Evolutionary conservation across 2,329 filamentous ascomycete species (phyloP), one percentile per base, ranked within the genome.

Genomic region (Fusarium sp.): DNA sequence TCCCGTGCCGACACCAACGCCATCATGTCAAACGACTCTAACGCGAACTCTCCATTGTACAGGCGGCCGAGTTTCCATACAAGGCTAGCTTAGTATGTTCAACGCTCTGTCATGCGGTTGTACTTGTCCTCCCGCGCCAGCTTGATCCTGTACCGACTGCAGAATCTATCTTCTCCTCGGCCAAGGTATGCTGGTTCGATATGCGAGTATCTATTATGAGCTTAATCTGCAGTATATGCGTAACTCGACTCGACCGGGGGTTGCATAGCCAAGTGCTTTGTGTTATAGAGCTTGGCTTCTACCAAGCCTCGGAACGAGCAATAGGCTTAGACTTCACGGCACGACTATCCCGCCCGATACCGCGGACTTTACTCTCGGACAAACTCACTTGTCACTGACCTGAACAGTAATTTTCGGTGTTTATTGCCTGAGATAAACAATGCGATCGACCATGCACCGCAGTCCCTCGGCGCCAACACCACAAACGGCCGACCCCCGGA

Each of bases 101-200:
- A 56, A 54, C 44, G n/a, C 45, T 23, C 50, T 67, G 37, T 45
- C 35, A 32, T 58, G 35, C 35, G 35, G 70, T 71, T 61, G 20
- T 44, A 73, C 66, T 23, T 63, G 49, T 67, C n/a, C 48, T 27
- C 53, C 69, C 27, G 44, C 12, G 32, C 53, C 44, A 62, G 46
- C 42, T 40, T 66, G 35, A 23, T 41, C 23, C 53, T 48, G 37
- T 44, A 52, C 32, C 32, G 30, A 58, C 38, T 73, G 58, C 66
- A 70, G 57, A 60, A 72, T 70, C 70, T 73, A 38, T 53, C 56
- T 44, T 55, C 41, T 46, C 27, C 37, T 40, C 26, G 26, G 44
- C 38, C 50, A 44, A 54, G 38, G 42, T 33, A 60, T 64, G 42
- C 41, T 54, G 13, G 41, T 13, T 42, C 33, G 17, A 45, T 69